A percentile compares a stretch with the other conserved stretches of the same genome.
phyloP scores from a whole-genome alignment of 768 basidiomycete species.

The Phanerochaete sordida region DNA sequence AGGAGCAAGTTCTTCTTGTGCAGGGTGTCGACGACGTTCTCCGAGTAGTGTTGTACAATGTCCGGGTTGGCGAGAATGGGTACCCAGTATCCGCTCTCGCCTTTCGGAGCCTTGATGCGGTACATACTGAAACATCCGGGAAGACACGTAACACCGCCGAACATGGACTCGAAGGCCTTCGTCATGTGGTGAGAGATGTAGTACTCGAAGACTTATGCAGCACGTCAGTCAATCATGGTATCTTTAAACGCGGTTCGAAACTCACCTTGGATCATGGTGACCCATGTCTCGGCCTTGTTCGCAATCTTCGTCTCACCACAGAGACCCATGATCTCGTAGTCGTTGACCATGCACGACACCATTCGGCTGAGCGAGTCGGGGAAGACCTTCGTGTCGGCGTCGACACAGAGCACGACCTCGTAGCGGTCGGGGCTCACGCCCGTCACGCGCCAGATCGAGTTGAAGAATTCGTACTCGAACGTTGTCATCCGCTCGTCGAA shows the following conservation, averaged over 20 bases:
- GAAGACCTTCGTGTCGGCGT: slow-evolving; percentile 98
- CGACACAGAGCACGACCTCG: slow-evolving; percentile 92
- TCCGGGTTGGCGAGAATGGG: slow-evolving; percentile 98
- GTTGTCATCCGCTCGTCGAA: slow-evolving; percentile 99
- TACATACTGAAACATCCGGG: slow-evolving; percentile 99
- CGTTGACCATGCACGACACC: slow-evolving; percentile 95
- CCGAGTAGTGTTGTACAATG: slow-evolving; percentile 97
- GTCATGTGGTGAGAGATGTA: slow-evolving; percentile 99
- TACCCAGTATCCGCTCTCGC: slow-evolving; percentile 94
- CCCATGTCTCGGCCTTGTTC: slow-evolving; percentile 97
- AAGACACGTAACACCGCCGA: slow-evolving; percentile 98
- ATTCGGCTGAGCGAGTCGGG: slow-evolving; percentile 96
- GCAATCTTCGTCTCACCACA: slow-evolving; percentile 99
- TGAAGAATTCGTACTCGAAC: slow-evolving; percentile 99
- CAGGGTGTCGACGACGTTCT: slow-evolving; percentile 97
- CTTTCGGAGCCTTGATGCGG: slow-evolving; percentile 99
- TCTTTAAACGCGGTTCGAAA: slow-evolving; percentile 3
- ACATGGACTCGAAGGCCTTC: slow-evolving; percentile 99
- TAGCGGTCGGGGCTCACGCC: slow-evolving; percentile 96
- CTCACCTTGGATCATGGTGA: slow-evolving; percentile 99
- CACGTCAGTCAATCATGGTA: slow-evolving; percentile 1
- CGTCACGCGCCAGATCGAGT: slow-evolving; percentile 92
- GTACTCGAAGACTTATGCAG: slow-evolving; percentile 89
- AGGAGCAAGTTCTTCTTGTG: slow-evolving; percentile 99
- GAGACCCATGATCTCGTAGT: slow-evolving; percentile 97